Conservation (phyloP, 2,329 filamentous ascomycete genomes). For the Colletotrichum sp. region DNA sequence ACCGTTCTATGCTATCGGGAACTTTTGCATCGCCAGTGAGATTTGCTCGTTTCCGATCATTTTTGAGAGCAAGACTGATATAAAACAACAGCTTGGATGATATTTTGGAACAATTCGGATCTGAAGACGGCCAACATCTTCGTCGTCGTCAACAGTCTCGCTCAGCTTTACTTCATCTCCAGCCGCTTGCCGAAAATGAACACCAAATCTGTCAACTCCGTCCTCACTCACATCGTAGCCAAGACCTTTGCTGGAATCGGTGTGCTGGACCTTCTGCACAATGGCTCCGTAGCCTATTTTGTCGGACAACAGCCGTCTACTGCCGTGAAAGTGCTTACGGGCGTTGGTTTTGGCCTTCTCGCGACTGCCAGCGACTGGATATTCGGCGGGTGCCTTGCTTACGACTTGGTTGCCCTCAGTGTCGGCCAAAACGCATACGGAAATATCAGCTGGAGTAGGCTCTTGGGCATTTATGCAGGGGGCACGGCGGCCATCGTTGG, state of each 20-base stretch:
- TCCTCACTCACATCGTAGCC: slow-evolving; percentile 62
- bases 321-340: slow-evolving; percentile 56
- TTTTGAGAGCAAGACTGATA: neutral
- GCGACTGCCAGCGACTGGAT: slow-evolving; percentile 63
- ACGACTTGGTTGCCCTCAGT: slow-evolving; percentile 59
- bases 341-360: slow-evolving; percentile 54
- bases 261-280: slow-evolving; percentile 64
- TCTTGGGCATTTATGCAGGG: slow-evolving; percentile 56
- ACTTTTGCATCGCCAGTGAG: slow-evolving; percentile 63
- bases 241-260: slow-evolving; percentile 68
- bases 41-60: neutral
- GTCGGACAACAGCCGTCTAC: slow-evolving; percentile 49
- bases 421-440: slow-evolving; percentile 55
- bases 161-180: slow-evolving; percentile 60
- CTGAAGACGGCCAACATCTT: slow-evolving; percentile 60
- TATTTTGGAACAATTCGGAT: slow-evolving; percentile 62
- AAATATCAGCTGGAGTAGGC: slow-evolving; percentile 50
- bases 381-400: slow-evolving; percentile 63
- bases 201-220: slow-evolving; percentile 50
- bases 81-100: slow-evolving; percentile 55
- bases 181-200: slow-evolving; percentile 54
- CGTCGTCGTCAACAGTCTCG: slow-evolving; percentile 59
- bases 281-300: slow-evolving; percentile 61
- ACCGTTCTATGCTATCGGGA: slow-evolving; percentile 61
- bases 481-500: slow-evolving; percentile 58